Base-by-base conservation (phyloP, 2,329 filamentous ascomycete genomes). In the Hymenoscyphus fructigenus region DNA sequence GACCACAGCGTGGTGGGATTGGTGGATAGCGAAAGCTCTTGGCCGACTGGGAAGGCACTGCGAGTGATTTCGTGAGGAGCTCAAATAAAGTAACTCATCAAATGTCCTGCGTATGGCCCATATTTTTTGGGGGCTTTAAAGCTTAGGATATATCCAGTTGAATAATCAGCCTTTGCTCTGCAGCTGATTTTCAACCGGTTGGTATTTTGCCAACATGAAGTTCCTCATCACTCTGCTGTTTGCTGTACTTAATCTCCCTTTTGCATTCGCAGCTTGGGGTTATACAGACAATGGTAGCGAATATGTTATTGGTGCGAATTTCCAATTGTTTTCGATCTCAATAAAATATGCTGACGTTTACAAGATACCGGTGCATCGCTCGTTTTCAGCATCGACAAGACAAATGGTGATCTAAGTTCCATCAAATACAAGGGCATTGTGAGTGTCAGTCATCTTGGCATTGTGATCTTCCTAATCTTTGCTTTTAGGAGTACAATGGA, bases 231-330 rank as follows among this genome's bases (percentile, higher is more conserved):
- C 57, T 53, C n/a, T 62, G 12, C 3, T 64, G 14, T 14, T 66
- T 23, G 65, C 59, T 34, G 65, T 58, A 17, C 14, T 63, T 53
- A 63, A 57, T 28, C 55, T 64, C 36, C 65, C 65, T 20, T 29
- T 66, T 44, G 78, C 74, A 26, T 71, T 75, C 3, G 78, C 78
- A 38, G 76, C 74, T 6, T 80, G 76, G 71, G 78, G 78, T 28
- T 80, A 76, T 67, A 76, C 73, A 1, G 78, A 80, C 28, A 72
- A 76, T 60, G 76, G 74, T 28, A 74, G 70, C 41, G 76, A 78
- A 65, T 79, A 78, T 66, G 74, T 78, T n/a, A 77, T 79, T n/a
- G 60, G 64, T 61, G 58, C 12, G 55, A 26, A 53, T 12, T 23
- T 10, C 44, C 17, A 4, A 7, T 7, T 23, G 6, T 53, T 1